Conservation (phyloP, 371 early-diverging fungal species). For the Coemansia sp. region DNA sequence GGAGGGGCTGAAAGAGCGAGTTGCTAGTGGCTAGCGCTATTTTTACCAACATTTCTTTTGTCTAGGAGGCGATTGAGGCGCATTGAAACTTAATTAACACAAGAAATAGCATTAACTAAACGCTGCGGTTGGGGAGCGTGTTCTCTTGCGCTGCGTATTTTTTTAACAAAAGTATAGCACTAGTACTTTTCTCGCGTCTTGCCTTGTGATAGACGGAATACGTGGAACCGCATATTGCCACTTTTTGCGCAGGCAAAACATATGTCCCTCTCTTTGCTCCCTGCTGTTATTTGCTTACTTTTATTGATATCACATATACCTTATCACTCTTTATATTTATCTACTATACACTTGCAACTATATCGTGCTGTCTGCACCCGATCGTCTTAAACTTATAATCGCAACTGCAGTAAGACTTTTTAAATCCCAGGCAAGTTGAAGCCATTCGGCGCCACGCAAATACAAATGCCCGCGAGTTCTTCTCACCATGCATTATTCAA, state of each 20-base stretch:
- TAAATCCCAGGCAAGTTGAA: not conserved
- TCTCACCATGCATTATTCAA: slow-evolving; percentile 8
- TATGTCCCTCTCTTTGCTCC: not conserved
- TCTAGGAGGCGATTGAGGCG: slow-evolving; percentile 8
- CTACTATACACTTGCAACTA: not conserved
- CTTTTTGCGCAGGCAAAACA: not conserved
- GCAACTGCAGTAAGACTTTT: not conserved
- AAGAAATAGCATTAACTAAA: not conserved
- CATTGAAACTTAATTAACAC: slow-evolving; percentile 22
- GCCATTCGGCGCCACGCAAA: slow-evolving; percentile 16
- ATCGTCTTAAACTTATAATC: not conserved
- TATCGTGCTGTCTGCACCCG: not conserved
- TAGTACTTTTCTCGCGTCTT: not conserved
- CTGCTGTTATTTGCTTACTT: not conserved
- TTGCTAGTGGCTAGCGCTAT: slow-evolving; percentile 1
- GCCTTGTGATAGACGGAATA: not conserved
- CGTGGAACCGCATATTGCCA: not conserved
- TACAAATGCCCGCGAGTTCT: slow-evolving; percentile 3
- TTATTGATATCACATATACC: not conserved
- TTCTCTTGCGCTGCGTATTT: not conserved
- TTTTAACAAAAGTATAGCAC: not conserved
- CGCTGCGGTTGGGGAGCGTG: not conserved
- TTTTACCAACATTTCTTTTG: not conserved
- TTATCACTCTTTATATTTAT: not conserved
- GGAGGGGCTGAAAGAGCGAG: not conserved